phyloP scores from a whole-genome alignment of 116 monocot genomes.

The Zostera marina region DNA sequence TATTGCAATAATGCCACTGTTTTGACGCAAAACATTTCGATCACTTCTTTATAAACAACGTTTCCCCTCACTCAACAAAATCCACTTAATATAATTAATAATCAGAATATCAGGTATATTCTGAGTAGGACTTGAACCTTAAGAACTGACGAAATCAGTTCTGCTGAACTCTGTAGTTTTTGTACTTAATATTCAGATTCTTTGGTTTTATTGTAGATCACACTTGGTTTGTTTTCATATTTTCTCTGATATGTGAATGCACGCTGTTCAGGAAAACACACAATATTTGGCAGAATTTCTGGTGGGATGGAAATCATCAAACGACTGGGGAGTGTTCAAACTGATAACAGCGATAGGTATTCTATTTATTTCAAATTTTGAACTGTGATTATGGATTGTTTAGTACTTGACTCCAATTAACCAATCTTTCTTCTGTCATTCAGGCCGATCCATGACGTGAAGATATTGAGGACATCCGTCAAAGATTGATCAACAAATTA shows the following conservation, averaged over 20 bases:
- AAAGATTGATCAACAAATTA: slow-evolving; percentile 14
- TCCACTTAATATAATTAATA: too few relatives aligned
- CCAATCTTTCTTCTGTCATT: background rate
- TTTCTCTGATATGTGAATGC: background rate
- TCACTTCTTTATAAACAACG: too few relatives aligned
- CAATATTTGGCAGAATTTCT: slow-evolving; percentile 88
- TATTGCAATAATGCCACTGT: too few relatives aligned
- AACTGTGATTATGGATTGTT: background rate
- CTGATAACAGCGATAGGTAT: slow-evolving; percentile 89
- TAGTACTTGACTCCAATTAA: background rate
- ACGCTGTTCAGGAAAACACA: slow-evolving; percentile 59
- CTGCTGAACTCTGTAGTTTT: too few relatives aligned
- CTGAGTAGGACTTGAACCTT: too few relatives aligned
- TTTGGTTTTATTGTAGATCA: background rate
- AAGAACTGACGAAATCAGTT: too few relatives aligned
- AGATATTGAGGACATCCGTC: slow-evolving; percentile 41
- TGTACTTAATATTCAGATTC: background rate
- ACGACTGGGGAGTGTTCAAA: slow-evolving; percentile 92
- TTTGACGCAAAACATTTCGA: too few relatives aligned
- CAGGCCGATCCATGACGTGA: slow-evolving; percentile 73
- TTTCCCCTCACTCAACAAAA: too few relatives aligned
- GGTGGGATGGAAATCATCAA: slow-evolving; percentile 86
- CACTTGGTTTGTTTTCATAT: background rate
- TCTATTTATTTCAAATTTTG: background rate
- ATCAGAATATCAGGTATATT: too few relatives aligned